Evolutionary conservation across 164 flowering plant genomes (phyloP), one percentile per base, ranked within the genome.

Genomic region (Stephania japonica): DNA sequence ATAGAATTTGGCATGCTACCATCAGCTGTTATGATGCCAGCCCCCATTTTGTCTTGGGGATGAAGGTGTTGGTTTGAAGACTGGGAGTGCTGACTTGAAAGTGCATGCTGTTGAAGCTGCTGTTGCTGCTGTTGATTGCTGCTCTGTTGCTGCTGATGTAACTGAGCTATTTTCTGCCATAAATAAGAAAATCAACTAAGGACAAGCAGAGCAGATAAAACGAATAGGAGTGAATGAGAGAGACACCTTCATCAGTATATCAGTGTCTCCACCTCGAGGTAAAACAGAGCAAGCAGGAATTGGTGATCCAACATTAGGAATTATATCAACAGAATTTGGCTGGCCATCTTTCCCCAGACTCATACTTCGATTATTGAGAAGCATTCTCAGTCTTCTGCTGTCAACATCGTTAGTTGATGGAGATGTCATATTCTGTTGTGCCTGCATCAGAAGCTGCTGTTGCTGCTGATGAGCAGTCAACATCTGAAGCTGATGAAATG

Each of bases 401-500:
- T 95, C 99, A 24, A 75, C 72, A 56, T 93, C 99, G 81, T 72
- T 85, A 25, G 83, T 87, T 75, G 97, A 91, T 72, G 94, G 86
- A 11, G 98, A 90, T 5, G 88, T 82, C 84, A 91, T 18, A 82
- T 82, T 95, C 71, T 91, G 99, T 67, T 90, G 98, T 10, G 97
- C 93, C 59, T 85, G 97, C 42, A 91, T 84, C 84, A 92, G 74
- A 64, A 95, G 86, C 73, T 89, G 98, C 50, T 91, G 93, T 66
- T 88, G 98, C 76, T 92, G 98, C 77, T 94, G 97, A 44, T 94
- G 97, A 44, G 95, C 93, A 75, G 88, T 75, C 80, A 94, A 75
- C 91, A 92, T 84, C 72, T 90, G 97, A 71, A 91, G 86, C 77
- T 94, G 97, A 77, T 91, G 96, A 85, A 86, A 90, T 14, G 95